Base-by-base conservation (phyloP, 1,284 basidiomycete genomes). In the Cystobasidium slooffiae region DNA sequence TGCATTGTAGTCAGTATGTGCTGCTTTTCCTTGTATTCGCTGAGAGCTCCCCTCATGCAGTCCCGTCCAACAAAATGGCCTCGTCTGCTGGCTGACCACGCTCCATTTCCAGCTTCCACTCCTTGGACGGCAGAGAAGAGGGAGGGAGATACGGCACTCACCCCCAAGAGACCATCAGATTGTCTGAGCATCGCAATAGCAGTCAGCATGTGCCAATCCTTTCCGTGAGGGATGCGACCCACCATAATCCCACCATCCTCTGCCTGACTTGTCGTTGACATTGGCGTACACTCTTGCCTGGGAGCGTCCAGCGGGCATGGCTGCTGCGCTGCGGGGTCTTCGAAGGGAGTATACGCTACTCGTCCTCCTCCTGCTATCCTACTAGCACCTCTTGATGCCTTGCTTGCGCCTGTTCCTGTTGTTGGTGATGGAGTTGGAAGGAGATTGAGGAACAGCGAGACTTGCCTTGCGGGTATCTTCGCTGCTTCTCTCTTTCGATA, bases 131-230 rank as follows among this genome's bases (percentile, higher is more conserved):
- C 22, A 22, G 12, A n/a, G 31, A 43, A 31, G 31, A 31, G 31
- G 5, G 31, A 31, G 31, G n/a, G n/a, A 31, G 31, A 31, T 2
- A 31, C 2, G 5, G 31, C 31, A 66, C 73, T 58, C 52, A 88
- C 68, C 93, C 93, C 93, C 94, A 96, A 78, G 93, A 91, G 20
- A 96, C 92, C 82, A 93, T 91, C 22, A 96, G 86, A 82, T 94
- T 94, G 85, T 96, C 93, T 90, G 80, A 8, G 39, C 52, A 20
- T 10, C 6, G 37, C 39, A 41, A 3, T 53, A 73, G 59, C 41
- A 69, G 70, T 63, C 24, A 63, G 46, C 47, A 49, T 44, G 24
- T 46, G 43, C 31, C 73, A 63, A 68, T 65, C 39, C 61, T 14
- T 37, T 16, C 52, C 41, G 18, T 20, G 52, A 68, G 20, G 18